Base-by-base conservation (phyloP, 352 stramenopile species). In the Phytophthora pisi region DNA sequence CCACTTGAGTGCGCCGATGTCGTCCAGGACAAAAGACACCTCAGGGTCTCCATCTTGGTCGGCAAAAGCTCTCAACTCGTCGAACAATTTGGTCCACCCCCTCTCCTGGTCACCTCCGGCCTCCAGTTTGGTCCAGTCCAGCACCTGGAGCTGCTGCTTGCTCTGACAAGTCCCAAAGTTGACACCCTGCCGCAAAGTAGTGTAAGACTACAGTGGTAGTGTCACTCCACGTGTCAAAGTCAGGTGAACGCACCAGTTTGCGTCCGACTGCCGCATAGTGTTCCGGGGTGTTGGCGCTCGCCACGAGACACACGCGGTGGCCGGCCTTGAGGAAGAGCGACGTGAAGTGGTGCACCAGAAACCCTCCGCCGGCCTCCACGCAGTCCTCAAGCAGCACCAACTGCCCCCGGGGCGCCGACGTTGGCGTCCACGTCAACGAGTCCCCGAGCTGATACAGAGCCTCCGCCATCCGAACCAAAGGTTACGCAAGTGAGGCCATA, bases 341-440 rank as follows among this genome's bases (percentile, higher is more conserved):
- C 24, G 83, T 38, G 26, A 94, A 89, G 65, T 94, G 82, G 54
- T 94, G 86, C 43, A 94, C 66, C 43, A 94, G 62, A 57, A 91
- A 92, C 24, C 66, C 65, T 18, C 84, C 82, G 36, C 58, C 64
- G 11, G 81, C 72, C 46, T 92, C 81, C 26, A 89, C 74, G 13
- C 66, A 60, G 66, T 94, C 86, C 13, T 84, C 68, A 49, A 94
- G 64, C 42, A 84, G 45, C 54, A 94, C 58, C 46, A 92, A 69
- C 57, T 91, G 59, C 2, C 80, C 77, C 26, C 61, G 68, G 62
- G 86, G 84, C 26, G 83, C 78, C 46, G 55, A 81, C 31, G 71
- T 68, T 0, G 82, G 77, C 58, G 77, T 57, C 84, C 84, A 92
- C 45, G 72, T 69, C 57, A 92, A 59, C n/a, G 68, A 79, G 34